A percentile compares a stretch with the other conserved stretches of the same genome.
phyloP scores from a whole-genome alignment of 1,139 yeast species.

The Taphrina populina region DNA sequence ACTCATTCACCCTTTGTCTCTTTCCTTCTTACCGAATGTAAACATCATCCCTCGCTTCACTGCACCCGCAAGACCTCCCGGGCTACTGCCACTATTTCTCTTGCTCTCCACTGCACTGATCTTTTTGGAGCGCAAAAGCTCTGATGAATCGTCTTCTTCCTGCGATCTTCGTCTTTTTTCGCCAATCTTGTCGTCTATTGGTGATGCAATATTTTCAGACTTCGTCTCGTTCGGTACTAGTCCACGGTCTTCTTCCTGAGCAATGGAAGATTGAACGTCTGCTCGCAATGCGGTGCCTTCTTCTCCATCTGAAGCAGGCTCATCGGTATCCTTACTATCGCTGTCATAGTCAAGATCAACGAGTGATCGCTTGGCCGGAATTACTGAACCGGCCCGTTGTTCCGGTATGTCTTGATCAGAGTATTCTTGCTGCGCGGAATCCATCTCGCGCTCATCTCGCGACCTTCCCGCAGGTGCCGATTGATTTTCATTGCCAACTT shows the following conservation, averaged over 20 bases:
- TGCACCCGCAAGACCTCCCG: conserved; percentile 23
- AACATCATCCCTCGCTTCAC: conserved; percentile 18
- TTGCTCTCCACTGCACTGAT: conserved; percentile 5
- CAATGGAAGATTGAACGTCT: background rate
- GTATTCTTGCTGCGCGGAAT: conserved; percentile 36
- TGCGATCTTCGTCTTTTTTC: conserved; percentile 17
- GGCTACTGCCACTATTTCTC: conserved; percentile 14
- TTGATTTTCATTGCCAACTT: conserved; percentile 41
- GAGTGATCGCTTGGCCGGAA: conserved; percentile 22
- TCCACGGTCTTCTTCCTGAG: background rate
- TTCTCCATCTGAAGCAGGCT: background rate
- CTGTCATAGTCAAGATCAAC: conserved; percentile 24
- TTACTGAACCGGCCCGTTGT: background rate
- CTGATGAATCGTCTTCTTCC: conserved; percentile 13
- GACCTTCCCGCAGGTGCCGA: conserved; percentile 35
- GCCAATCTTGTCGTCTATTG: conserved; percentile 18
- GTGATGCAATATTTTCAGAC: background rate
- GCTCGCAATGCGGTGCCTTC: background rate
- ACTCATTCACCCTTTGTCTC: conserved; percentile 6
- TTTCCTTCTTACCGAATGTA: conserved; percentile 23
- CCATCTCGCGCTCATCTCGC: conserved; percentile 33
- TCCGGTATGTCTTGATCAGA: conserved; percentile 36
- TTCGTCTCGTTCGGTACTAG: background rate
- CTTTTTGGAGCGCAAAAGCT: conserved; percentile 8
- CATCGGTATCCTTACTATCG: background rate